Percentiles rank a stretch among this genome's conserved stretches.
phyloP scores from a whole-genome alignment of 257 asterid genomes.

The Voacanga thouarsii region DNA sequence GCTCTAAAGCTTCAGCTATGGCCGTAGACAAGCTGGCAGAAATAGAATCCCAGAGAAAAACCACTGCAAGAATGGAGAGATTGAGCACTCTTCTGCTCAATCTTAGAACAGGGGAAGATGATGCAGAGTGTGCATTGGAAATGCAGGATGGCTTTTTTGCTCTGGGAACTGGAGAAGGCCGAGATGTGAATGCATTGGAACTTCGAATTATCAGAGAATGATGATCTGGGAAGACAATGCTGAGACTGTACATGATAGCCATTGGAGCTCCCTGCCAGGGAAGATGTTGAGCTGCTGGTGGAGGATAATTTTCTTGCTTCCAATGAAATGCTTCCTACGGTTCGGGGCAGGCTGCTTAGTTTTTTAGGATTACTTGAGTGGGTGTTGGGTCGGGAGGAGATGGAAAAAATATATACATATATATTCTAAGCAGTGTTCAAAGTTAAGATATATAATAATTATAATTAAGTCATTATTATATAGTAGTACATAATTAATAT shows the following conservation, averaged over 20 bases:
- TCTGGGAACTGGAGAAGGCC: background rate
- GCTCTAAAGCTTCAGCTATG: conserved; percentile 43
- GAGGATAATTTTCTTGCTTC: background rate
- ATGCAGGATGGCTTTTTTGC: background rate
- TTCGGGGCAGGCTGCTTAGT: background rate
- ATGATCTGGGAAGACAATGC: background rate
- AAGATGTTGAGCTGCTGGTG: background rate
- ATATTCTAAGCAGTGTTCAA: too few relatives aligned
- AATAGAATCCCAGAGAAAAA: conserved; percentile 11
- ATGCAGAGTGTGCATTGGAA: background rate
- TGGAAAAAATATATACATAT: too few relatives aligned
- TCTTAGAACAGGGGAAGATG: background rate
- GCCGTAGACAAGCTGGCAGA: conserved; percentile 30
- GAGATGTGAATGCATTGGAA: background rate
- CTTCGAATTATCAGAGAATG: background rate
- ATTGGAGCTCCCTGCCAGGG: background rate
- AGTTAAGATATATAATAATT: too few relatives aligned
- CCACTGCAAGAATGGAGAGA: conserved; percentile 20
- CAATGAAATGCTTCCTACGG: background rate
- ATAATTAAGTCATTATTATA: too few relatives aligned
- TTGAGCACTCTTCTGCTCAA: conserved; percentile 9
- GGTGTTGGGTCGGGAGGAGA: too few relatives aligned
- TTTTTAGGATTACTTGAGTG: too few relatives aligned
- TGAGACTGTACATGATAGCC: background rate
- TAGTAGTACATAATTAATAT: too few relatives aligned